Evolutionary conservation across 164 flowering plant species (phyloP), one percentile per base, ranked within the genome.

Genomic region (Piper betle): DNA sequence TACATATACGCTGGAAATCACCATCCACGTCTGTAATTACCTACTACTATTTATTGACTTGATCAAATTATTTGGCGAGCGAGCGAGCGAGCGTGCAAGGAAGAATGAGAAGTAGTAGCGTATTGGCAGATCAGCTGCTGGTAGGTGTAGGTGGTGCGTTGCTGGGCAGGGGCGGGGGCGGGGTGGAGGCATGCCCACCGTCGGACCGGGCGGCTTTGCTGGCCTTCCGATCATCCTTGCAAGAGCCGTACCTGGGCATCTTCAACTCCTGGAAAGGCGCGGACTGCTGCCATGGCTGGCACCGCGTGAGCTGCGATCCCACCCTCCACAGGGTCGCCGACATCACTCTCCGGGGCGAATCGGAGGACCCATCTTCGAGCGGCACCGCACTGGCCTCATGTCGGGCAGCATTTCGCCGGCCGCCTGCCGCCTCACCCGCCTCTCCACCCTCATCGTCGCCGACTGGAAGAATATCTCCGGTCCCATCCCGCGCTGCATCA

Each of bases 291-390:
- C 69, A 73, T 61, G 63, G 72, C 50, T 92, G 98, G 98, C 73
- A 85, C 73, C 96, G 98, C 39, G 76, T 92, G 20, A 79, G 80
- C 68, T 92, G 98, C 75, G 95, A 92, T 74, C 80, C 82, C 18
- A 71, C 57, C 9, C 70, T 68, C 9, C 67, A 61, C 63, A 84
- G 80, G 7, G 95, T 92, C 39, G 88, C 85, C 33, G 98, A 83
- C 55, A 75, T 92, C 58, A 84, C 63, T 74, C 85, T 92, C 42
- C 83, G 98, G 0, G 98, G 96, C 57, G 95, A 88, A 66, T 82
- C 95, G 2, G 91, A 88, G 66, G 95, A 89, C 38, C 91, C 6
- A 79, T 87, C 40, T 81, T 80, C 75, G 68, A 82, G 17, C 65
- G 68, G 11, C 73, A 66, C 61, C 82, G 84, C 16, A 60, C 95